Base-by-base conservation (phyloP, 148 eudicot species). In the Dianthus caryophyllus region DNA sequence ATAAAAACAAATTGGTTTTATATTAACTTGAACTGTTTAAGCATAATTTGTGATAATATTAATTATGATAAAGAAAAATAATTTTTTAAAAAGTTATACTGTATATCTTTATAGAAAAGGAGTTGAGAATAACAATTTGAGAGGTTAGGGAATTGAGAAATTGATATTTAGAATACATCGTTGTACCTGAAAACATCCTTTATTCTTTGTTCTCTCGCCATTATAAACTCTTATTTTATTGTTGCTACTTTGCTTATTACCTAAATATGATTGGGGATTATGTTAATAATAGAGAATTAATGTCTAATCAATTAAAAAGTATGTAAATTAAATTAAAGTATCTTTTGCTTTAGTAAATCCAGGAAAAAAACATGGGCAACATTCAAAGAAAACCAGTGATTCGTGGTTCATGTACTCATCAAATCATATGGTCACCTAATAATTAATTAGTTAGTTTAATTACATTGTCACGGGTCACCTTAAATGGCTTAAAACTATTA, bases 81-180 rank as follows among this genome's bases (percentile, higher is more conserved):
- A 33, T 2, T 2, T 57, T 6, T n/a, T 27, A 17, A 18, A 68
- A 58, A 46, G 47, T 49, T n/a, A 27, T 14, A 26, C 36, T 10
- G 25, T 41, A 41, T 50, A 38, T 2, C 54, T 27, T 48, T 18
- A 54, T 38, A 20, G 18, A 67, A 21, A 67, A 55, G 33, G 46
- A 1, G 29, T 55, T 47, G 61, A 27, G 71, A 36, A 68, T 38
- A 55, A 39, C 36, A 55, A 24, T 20, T 39, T 48, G 63, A 25
- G 33, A 53, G 49, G 61, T 53, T 52, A 67, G 25, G 53, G 39
- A 64, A 20, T 51, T 33, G 54, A 47, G 53, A 33, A 64, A 20
- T 51, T 33, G 30, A 21, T 24, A 24, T 25, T 55, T 11, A 22
- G n/a, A 25, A 26, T 26, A 26, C 36, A 55, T 5, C 25, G 4